Base-by-base conservation (phyloP, 2,329 filamentous ascomycete species). In the Aspergillus piperis region DNA sequence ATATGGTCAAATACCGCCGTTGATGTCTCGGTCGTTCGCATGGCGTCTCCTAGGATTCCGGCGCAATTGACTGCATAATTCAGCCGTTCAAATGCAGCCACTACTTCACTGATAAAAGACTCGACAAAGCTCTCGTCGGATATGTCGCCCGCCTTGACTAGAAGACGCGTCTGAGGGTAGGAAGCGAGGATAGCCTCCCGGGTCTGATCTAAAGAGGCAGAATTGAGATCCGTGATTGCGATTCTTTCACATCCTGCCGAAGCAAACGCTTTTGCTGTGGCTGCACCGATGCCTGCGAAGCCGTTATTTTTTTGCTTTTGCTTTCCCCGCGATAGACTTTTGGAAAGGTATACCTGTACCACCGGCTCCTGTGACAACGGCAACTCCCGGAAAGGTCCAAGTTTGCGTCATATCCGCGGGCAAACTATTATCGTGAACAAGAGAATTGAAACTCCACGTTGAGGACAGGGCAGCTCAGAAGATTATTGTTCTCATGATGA, bases 21-120 rank as follows among this genome's bases (percentile, higher is more conserved):
- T 0, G 77, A 68, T n/a, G 78, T 83, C 52, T 86, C 83, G 30
- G 77, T 61, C 2, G 72, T 71, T 23, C 70, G 68, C 19, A 63
- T 42, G 3, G 66, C 54, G 5, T 66, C 51, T 7, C 71, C 68
- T 11, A 73, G 51, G 66, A 86, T 77, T 0, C 84, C 84, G 0
- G 84, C 84, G 55, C 83, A 85, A 59, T 83, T 83, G 6, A 86
- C 81, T 0, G 79, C 80, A 67, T 86, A 87, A 66, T 87, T 84
- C 3, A 87, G 68, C 7, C 84, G 79, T 0, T 71, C 70, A 59
- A 84, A 83, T 0, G 64, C 63, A 4, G 70, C 68, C 0, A 75
- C 68, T 1, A 75, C 70, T 8, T 59, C 25, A 5, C 42, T 32
- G 11, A 67, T 38, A 17, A 83, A 76, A 0, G 67, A 67, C 3